Evolutionary conservation across 2,329 filamentous ascomycete genomes (phyloP), one percentile per base, ranked within the genome.

Genomic region (Elsinoe australis): DNA sequence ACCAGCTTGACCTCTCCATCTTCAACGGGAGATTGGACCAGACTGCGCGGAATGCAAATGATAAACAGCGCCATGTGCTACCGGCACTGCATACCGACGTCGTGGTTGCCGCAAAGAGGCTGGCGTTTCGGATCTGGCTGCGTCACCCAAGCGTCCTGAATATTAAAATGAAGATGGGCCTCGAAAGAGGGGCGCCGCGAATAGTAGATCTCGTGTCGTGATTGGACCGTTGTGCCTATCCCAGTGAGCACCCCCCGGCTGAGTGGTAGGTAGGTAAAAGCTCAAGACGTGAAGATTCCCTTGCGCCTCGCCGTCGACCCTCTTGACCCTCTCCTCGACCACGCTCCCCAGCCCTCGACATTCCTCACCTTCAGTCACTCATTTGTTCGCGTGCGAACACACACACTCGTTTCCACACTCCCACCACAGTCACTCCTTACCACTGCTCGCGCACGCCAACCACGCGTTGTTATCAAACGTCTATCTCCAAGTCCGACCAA

Each of bases 401-500:
- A 31, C 26, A 44, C 39, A 44, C 17, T 44, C 39, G 28, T 28
- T 44, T 32, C 5, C 22, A 14, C 39, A 12, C 26, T 8, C 14
- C 19, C 17, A 14, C 12, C 24, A 28, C 24, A 29, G 12, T 44
- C 39, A 26, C 39, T 32, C 10, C 21, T 15, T 32, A n/a, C 21
- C 12, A n/a, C 36, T 14, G 5, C 18, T 24, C 22, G 17, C 9
- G 18, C 36, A 18, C 36, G 36, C 15, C 19, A 36, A 17, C 12
- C 36, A 41, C 36, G 29, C 45, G 45, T 48, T 48, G 34, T 12
- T 31, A 31, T 48, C 45, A 34, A 48, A 36, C 45, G 45, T 29
- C 45, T 48, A 48, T 48, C 45, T 38, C 45, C 45, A 48, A 36
- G 45, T 48, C 45, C 45, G 45, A 48, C 45, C 45, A 48, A 48